Evolutionary conservation across 805 yeast species (phyloP).

Genomic region (Candida maris): DNA sequence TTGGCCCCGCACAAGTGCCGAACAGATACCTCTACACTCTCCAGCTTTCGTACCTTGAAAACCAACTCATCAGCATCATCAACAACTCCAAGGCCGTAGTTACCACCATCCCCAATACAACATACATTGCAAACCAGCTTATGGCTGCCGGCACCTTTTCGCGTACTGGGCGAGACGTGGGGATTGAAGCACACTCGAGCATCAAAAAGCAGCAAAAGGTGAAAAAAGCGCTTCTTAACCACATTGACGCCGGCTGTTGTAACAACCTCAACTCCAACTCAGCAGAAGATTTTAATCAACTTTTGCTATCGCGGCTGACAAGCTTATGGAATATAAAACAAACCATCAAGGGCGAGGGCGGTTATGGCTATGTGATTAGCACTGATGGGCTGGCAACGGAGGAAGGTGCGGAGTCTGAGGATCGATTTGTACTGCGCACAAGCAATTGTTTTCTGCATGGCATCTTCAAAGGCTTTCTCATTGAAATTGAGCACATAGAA

Average conservation of each 20-base stretch:
- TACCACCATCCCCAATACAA: constrained; percentile 27
- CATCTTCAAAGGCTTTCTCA: constrained; percentile 62
- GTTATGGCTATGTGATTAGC: constrained; percentile 56
- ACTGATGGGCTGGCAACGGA: constrained; percentile 19
- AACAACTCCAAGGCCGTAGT: constrained; percentile 39
- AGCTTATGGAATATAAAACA: constrained; percentile 71
- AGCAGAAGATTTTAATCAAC: constrained; percentile 52
- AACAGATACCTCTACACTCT: constrained; percentile 48
- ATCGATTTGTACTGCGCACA: constrained; percentile 53
- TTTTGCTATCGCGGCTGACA: constrained; percentile 56
- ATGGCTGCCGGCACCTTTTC: constrained; percentile 7
- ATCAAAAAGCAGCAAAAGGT: constrained; percentile 9
- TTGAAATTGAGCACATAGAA: constrained; percentile 50
- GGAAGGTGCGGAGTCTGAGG: constrained; percentile 24
- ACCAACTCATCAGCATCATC: constrained; percentile 46
- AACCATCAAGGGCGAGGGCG: constrained; percentile 70
- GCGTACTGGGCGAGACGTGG: constrained; percentile 10
- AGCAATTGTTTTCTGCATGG: constrained; percentile 76
- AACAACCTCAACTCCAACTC: constrained; percentile 35
- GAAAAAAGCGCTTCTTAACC: constrained; percentile 27
- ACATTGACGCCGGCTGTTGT: constrained; percentile 44
- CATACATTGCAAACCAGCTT: constrained; percentile 8
- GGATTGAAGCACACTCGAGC: constrained; percentile 1
- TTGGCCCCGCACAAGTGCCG: constrained; percentile 34
- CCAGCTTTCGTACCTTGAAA: constrained; percentile 46